Base-by-base conservation (phyloP, 2,329 filamentous ascomycete species). In the Hymenoscyphus fraxineus region DNA sequence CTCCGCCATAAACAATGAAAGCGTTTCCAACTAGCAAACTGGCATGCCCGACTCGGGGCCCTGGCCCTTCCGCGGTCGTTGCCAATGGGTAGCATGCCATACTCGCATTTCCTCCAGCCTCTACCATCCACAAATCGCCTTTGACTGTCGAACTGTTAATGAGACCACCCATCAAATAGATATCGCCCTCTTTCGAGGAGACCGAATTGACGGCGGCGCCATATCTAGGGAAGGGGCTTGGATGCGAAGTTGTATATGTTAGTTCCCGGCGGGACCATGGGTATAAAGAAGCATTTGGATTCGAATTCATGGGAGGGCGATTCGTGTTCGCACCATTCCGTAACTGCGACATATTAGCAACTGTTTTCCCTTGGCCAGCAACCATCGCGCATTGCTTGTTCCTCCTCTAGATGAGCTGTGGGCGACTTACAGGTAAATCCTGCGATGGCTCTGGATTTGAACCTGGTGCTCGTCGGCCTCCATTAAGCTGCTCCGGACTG, bases 1-100 rank as follows among this genome's bases (percentile, higher is more conserved):
- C 96, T 75, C 95, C 95, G 59, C 95, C 96, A 75, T 98, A 99
- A 13, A 99, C 95, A 71, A 99, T 99, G 76, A 98, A 99, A 0
- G 95, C 95, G 78, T 99, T 99, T 64, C 96, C 96, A 62, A 99
- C 95, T 16, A 99, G 83, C 73, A 99, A 81, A 81, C 93, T 96
- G 22, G 94, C 85, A 79, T 99, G 95, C 3, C 95, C 95, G 61
- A 99, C 95, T 80, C 95, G 87, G 1, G 96, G 95, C 3, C 95
- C 93, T 1, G 95, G 96, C 0, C 95, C 95, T 77, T 99, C 95
- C 22, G 93, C 91, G 0, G 93, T 95, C 0, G 95, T 97, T 12
- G 90, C 87, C 63, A 99, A 87, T 31, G 93, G 94, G 76, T 96
- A 96, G 77, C 95, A 98, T 27, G 92, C 86, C 82, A 98, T 87